phyloP scores from a whole-genome alignment of 2,329 filamentous ascomycete genomes.

The Fusarium sp. region DNA sequence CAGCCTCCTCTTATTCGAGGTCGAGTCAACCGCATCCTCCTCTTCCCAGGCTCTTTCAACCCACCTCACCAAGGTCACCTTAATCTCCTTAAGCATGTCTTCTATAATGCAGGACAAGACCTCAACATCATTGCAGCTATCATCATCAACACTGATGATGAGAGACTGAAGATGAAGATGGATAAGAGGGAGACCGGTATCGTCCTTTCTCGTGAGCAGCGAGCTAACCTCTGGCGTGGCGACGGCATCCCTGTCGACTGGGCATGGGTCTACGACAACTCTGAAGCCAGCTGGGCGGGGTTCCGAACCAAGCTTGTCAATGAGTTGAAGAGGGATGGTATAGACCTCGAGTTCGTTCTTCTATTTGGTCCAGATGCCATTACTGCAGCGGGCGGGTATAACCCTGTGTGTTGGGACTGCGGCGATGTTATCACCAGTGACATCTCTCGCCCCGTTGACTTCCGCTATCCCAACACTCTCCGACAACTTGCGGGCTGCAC shows the following conservation, averaged over 20 bases:
- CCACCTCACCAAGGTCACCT: slow-evolving; percentile 53
- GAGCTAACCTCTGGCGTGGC: slow-evolving; percentile 45
- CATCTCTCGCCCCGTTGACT: slow-evolving; percentile 42
- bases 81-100: slow-evolving; percentile 48
- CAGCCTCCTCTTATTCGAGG: slow-evolving; percentile 17
- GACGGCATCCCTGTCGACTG: slow-evolving; percentile 30
- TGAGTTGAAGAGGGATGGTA: not conserved
- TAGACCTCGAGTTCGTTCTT: slow-evolving; percentile 42
- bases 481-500: slow-evolving; percentile 38
- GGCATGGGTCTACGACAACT: slow-evolving; percentile 43
- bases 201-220: slow-evolving; percentile 35
- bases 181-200: slow-evolving; percentile 11
- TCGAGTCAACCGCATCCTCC: slow-evolving; percentile 46
- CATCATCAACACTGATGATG: slow-evolving; percentile 46
- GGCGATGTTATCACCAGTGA: slow-evolving; percentile 42
- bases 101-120: slow-evolving; percentile 43
- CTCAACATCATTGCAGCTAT: slow-evolving; percentile 49
- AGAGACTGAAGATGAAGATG: slow-evolving; percentile 40
- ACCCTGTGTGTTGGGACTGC: slow-evolving; percentile 41
- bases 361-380: slow-evolving; percentile 45
- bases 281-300: slow-evolving; percentile 25
- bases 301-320: slow-evolving; percentile 27
- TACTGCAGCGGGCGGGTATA: slow-evolving; percentile 3
- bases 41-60: slow-evolving; percentile 55
- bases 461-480: slow-evolving; percentile 40